Conservation (phyloP, 2,329 filamentous ascomycete species). For the Talaromyces sp. region DNA sequence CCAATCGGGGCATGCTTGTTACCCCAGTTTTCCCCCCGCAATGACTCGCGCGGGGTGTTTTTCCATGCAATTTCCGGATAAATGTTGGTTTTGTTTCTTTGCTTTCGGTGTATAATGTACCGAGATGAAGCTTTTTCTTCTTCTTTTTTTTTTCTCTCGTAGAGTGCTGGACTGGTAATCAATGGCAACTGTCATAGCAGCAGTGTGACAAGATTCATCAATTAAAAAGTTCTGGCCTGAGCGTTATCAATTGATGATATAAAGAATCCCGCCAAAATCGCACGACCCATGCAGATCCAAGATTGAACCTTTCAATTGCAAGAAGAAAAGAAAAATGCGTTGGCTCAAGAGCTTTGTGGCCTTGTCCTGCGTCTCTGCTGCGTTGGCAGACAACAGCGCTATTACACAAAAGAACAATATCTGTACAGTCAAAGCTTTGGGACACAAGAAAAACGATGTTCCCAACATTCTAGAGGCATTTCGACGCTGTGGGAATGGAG, state of each 20-base stretch:
- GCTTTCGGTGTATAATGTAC: background rate
- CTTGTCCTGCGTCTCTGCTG: constrained; percentile 1
- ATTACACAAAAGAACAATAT: constrained; percentile 14
- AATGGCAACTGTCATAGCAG: background rate
- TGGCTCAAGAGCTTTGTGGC: background rate
- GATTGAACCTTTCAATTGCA: background rate
- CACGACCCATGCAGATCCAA: background rate
- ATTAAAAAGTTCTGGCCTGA: background rate
- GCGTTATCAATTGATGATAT: background rate
- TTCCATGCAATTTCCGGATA: background rate
- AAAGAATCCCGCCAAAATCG: background rate
- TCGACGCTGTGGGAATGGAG: constrained; percentile 32
- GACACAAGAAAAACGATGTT: constrained; percentile 34
- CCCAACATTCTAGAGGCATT: constrained; percentile 39
- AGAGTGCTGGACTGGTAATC: background rate
- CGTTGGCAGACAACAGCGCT: background rate
- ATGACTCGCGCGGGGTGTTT: background rate
- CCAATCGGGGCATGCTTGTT: background rate
- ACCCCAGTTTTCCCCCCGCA: constrained; percentile 10
- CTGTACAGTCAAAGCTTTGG: constrained; percentile 38
- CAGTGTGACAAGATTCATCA: background rate
- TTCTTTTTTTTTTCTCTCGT: background rate
- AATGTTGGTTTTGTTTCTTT: background rate
- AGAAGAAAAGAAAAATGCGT: constrained; percentile 2
- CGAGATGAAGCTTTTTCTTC: background rate